Conservation (phyloP, 768 basidiomycete genomes). For the Boletellus ananas region DNA sequence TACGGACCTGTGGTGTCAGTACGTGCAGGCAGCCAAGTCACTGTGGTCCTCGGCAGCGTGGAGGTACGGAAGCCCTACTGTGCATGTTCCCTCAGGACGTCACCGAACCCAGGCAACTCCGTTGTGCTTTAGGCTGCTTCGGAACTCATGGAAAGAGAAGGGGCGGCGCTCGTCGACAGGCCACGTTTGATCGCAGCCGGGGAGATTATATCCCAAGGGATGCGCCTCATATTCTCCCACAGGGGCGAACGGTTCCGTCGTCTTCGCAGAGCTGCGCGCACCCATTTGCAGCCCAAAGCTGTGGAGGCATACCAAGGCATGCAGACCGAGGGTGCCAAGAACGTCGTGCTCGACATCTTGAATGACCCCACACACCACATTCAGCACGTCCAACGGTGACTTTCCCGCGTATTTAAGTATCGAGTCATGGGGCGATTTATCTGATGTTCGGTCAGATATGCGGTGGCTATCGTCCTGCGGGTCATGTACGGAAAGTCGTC, state of each 20-base stretch:
- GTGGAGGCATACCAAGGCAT: conserved; percentile 43
- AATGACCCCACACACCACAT: conserved; percentile 10
- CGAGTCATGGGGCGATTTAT: not conserved
- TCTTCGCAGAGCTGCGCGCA: conserved; percentile 49
- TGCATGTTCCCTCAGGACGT: no score
- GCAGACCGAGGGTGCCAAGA: conserved; percentile 32
- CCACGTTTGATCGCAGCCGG: conserved; percentile 48
- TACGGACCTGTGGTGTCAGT: conserved; percentile 1
- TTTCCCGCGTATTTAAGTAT: not conserved
- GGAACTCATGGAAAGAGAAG: conserved; percentile 60
- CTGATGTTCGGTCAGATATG: conserved; percentile 14
- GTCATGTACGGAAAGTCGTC: conserved; percentile 27
- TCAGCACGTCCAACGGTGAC: conserved; percentile 12
- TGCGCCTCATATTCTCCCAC: conserved; percentile 47
- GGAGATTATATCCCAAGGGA: conserved; percentile 51
- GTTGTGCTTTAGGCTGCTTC: conserved; percentile 47
- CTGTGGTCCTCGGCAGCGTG: not conserved
- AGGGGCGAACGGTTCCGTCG: conserved; percentile 52
- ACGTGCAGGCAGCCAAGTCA: conserved; percentile 26
- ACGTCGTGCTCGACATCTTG: conserved; percentile 18
- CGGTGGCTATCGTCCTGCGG: conserved; percentile 19
- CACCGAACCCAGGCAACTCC: not conserved
- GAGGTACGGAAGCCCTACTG: not conserved
- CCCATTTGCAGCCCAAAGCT: conserved; percentile 49
- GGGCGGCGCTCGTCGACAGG: conserved; percentile 46